Percentiles rank a stretch among this genome's conserved stretches.
Evolutionary conservation across 306 rosid genomes (phyloP).

Genomic region (Cucurbita maxima): DNA sequence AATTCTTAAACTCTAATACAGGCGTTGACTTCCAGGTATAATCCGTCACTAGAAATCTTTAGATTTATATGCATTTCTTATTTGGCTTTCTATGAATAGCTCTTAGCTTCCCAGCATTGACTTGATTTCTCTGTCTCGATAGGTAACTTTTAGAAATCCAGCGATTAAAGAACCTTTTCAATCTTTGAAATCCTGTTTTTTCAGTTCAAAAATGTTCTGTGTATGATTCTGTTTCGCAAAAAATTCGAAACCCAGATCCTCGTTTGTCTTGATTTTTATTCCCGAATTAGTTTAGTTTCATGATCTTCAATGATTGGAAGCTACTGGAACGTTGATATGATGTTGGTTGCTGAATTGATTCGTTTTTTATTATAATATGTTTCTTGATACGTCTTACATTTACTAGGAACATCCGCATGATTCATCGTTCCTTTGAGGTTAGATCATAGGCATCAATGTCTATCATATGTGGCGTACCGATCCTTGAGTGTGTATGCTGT

Average conservation of each 20-base stretch:
- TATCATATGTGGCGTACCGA: slow-evolving; percentile 56
- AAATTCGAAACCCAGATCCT: not conserved
- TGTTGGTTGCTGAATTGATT: not conserved
- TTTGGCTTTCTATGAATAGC: not conserved
- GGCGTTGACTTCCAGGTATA: slow-evolving; percentile 3
- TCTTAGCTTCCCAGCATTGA: not conserved
- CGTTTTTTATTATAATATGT: not conserved
- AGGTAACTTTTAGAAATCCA: not conserved
- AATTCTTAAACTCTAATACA: not conserved
- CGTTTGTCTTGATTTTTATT: not conserved
- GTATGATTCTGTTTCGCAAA: not conserved
- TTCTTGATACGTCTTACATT: not conserved
- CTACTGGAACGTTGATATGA: not conserved
- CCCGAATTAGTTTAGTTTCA: not conserved
- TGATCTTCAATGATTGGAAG: not conserved
- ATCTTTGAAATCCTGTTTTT: not conserved
- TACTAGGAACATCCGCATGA: not conserved
- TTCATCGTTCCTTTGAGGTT: not conserved
- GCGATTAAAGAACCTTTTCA: not conserved
- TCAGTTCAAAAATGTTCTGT: not conserved
- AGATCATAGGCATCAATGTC: slow-evolving; percentile 38
- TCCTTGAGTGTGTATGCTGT: slow-evolving; percentile 89
- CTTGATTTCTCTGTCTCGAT: not conserved
- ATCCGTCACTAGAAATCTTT: not conserved
- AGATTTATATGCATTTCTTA: not conserved